A percentile compares a stretch with the other conserved stretches of the same genome.
These are phyloP conservation scores for Pezizomycotina sp. DNA, from an alignment of 2,329 filamentous ascomycete genomes.

Conservation along the genomic window DNA sequence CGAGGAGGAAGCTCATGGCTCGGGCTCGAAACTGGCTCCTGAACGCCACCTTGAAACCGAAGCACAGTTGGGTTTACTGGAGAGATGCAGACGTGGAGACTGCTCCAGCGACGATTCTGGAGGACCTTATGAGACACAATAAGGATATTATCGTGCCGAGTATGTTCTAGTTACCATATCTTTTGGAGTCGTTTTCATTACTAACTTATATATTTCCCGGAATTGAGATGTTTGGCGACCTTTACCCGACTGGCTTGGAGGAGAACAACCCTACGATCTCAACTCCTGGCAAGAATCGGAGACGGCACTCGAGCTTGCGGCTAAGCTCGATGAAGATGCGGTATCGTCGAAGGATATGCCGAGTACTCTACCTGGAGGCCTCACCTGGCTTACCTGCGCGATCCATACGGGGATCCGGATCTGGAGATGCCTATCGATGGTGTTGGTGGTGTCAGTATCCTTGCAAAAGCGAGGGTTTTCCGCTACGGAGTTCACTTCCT, in stretches of 20 bases:
- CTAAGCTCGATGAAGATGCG: slow-evolving; percentile 90
- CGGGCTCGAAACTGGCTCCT: slow-evolving; percentile 94
- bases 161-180: slow-evolving; percentile 37
- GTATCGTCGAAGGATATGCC: slow-evolving; percentile 96
- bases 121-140: slow-evolving; percentile 96
- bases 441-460: slow-evolving; percentile 89
- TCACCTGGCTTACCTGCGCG: slow-evolving; percentile 86
- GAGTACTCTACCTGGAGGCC: slow-evolving; percentile 98
- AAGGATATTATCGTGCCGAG: slow-evolving; percentile 97
- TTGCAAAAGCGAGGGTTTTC: slow-evolving; percentile 92
- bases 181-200: slow-evolving; percentile 7
- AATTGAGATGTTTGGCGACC: slow-evolving; percentile 84
- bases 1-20: slow-evolving; percentile 88
- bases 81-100: slow-evolving; percentile 97
- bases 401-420: slow-evolving; percentile 92
- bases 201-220: too few species aligned
- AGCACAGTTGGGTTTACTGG: slow-evolving; percentile 99
- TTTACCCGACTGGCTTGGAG: slow-evolving; percentile 95
- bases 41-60: slow-evolving; percentile 78
- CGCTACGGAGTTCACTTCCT: slow-evolving; percentile 83
- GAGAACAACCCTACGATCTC: slow-evolving; percentile 93
- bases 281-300: slow-evolving; percentile 99
- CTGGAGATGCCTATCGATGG: slow-evolving; percentile 99
- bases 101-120: slow-evolving; percentile 86
- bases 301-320: slow-evolving; percentile 79